Evolutionary conservation across 1,139 yeast genomes (phyloP), one percentile per base, ranked within the genome.

Genomic region (Taiozyma sp.): DNA sequence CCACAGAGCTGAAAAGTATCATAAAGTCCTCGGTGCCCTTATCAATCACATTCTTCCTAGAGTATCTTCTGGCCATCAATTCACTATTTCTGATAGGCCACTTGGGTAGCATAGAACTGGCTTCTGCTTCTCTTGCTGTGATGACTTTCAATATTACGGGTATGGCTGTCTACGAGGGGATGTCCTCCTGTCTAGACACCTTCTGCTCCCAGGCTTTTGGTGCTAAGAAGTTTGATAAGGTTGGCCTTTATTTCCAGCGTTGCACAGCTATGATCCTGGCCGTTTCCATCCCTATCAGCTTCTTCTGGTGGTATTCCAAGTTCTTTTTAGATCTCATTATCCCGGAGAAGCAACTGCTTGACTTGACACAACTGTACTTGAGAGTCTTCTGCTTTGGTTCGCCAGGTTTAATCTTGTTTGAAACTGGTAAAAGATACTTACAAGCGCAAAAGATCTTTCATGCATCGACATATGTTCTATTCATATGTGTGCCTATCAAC

Each of bases 131-230:
- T 0, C 65, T 78, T 42, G 81, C 80, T 0, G 71, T 75, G 4
- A 75, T 78, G 68, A 75, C 81, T 0, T 78, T 76, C 57, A 77
- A 76, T 54, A 76, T 78, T 48, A 75, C 80, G 0, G 80, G 80
- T 0, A 54, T 66, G 52, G 78, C 83, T 1, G 70, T 78, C 4
- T 76, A 75, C 54, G 81, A 78, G 54, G 83, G 83, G 1, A 76
- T 78, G 79, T 71, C 83, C 16, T 76, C 83, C 1, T 71, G 78
- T 47, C 64, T 79, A 29, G 84, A 79, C 59, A 73, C 81, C 1
- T 71, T 77, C 46, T 79, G 83, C 56, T 72, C 83, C 0, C 83
- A 79, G 58, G 82, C 84, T 0, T 78, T 62, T 58, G 79, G 79
- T 29, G 71, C 74, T 8, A 65, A 65, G 39, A 65, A 67, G 48